Percentiles rank a stretch among this genome's conserved stretches.
phyloP scores from a whole-genome alignment of 2,329 filamentous ascomycete species.

The Talaromyces rugulosus region DNA sequence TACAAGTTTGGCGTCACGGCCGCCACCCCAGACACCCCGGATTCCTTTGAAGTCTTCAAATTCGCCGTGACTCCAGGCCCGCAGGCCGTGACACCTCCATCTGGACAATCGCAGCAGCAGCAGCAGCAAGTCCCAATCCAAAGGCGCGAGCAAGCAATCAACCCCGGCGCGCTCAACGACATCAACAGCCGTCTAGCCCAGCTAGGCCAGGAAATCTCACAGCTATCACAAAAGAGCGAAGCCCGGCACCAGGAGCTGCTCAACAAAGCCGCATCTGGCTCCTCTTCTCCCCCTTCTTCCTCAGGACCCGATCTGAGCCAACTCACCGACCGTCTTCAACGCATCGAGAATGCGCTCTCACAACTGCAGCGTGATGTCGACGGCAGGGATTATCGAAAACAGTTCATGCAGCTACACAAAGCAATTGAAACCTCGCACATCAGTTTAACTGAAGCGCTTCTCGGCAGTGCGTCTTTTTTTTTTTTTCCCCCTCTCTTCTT shows the following conservation, averaged over 20 bases:
- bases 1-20: constrained; percentile 87
- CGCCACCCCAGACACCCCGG: constrained; percentile 82
- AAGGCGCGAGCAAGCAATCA: constrained; percentile 33
- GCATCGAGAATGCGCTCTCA: constrained; percentile 50
- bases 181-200: constrained; percentile 74
- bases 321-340: constrained; percentile 48
- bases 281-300: constrained; percentile 14
- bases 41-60: constrained; percentile 92
- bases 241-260: constrained; percentile 50
- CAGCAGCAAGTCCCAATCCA: constrained; percentile 25
- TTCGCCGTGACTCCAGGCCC: constrained; percentile 55
- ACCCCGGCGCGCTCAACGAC: constrained; percentile 69
- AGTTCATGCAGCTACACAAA: constrained; percentile 52
- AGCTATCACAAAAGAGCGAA: constrained; percentile 51
- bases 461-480: constrained; percentile 42
- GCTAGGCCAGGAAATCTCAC: constrained; percentile 55
- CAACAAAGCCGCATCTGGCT: constrained; percentile 26
- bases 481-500: background rate
- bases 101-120: constrained; percentile 26
- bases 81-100: constrained; percentile 29
- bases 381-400: constrained; percentile 53
- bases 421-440: constrained; percentile 52
- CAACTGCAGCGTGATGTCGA: constrained; percentile 52
- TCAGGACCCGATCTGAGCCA: constrained; percentile 27
- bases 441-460: constrained; percentile 49